A percentile compares a stretch with the other conserved stretches of the same genome.
Conservation (phyloP, 768 basidiomycete genomes). For the Tulasnella sp. region DNA sequence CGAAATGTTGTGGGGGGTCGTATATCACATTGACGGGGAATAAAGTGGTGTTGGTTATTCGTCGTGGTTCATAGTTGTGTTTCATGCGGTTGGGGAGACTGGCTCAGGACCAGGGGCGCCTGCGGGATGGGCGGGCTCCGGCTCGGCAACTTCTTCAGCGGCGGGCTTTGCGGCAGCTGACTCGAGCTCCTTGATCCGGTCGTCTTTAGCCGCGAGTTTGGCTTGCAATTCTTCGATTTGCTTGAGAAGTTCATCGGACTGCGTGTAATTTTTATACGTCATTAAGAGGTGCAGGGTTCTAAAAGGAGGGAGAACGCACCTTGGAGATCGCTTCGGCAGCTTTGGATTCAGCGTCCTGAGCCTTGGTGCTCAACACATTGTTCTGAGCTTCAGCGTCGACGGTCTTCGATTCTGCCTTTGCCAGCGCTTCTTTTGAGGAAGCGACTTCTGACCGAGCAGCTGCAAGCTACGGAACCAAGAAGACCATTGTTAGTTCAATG, state of each 20-base stretch:
- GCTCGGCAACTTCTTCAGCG: background rate
- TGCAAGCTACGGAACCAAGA: background rate
- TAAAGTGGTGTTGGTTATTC: background rate
- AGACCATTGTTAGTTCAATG: background rate
- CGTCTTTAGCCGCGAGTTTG: background rate
- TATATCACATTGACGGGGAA: background rate
- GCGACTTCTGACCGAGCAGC: background rate
- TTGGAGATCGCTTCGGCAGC: background rate
- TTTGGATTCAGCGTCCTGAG: background rate
- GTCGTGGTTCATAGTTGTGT: background rate
- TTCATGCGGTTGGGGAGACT: background rate
- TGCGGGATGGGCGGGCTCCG: background rate
- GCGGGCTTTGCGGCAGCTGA: background rate
- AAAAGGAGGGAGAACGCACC: background rate
- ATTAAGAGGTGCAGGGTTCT: background rate
- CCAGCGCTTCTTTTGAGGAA: background rate
- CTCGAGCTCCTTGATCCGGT: background rate
- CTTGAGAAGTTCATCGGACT: background rate
- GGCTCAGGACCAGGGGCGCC: constrained; percentile 1
- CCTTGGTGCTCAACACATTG: background rate
- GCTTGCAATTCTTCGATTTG: constrained; percentile 5
- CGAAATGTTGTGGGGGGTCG: background rate
- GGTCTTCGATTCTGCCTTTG: background rate
- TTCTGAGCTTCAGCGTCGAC: background rate
- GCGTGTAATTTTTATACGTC: background rate